Conservation (phyloP, 1,284 basidiomycete species). For the Laetiporus sulphureus region DNA sequence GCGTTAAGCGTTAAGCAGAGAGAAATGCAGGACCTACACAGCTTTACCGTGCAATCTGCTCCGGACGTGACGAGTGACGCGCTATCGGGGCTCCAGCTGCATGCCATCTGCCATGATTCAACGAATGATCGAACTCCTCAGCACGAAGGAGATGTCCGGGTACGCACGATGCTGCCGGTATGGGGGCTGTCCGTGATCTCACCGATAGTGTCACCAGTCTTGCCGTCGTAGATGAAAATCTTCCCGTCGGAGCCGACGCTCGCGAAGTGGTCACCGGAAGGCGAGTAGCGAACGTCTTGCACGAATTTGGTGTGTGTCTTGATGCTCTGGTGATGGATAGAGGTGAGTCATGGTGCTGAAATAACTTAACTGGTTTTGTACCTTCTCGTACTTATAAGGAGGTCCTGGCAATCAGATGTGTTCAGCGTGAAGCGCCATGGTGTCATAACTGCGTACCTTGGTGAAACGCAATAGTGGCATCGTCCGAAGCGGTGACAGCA, state of each 20-base stretch:
- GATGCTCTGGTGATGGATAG: conserved; percentile 50
- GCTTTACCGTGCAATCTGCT: conserved; percentile 83
- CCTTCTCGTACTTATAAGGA: conserved; percentile 89
- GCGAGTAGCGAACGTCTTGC: conserved; percentile 84
- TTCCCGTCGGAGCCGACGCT: conserved; percentile 92
- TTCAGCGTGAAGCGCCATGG: too few species aligned
- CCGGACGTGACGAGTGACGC: conserved; percentile 76
- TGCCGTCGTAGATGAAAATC: conserved; percentile 89
- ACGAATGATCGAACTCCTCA: background rate
- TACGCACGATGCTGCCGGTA: conserved; percentile 70
- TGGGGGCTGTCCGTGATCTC: conserved; percentile 64
- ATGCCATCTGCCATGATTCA: conserved; percentile 53
- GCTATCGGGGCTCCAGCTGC: conserved; percentile 73
- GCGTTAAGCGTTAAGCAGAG: background rate
- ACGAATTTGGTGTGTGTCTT: conserved; percentile 92
- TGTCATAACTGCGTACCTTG: conserved; percentile 43
- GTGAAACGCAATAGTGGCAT: conserved; percentile 77
- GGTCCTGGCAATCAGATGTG: conserved; percentile 45
- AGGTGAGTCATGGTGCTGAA: background rate
- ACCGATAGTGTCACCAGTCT: conserved; percentile 74
- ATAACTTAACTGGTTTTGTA: too few species aligned
- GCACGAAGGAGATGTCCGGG: background rate
- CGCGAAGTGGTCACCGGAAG: conserved; percentile 78
- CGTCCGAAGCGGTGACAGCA: conserved; percentile 86
- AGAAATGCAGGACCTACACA: conserved; percentile 50